Evolutionary conservation across 2,329 filamentous ascomycete genomes (phyloP).

Genomic region (Scopulariopsis brevicaulis): DNA sequence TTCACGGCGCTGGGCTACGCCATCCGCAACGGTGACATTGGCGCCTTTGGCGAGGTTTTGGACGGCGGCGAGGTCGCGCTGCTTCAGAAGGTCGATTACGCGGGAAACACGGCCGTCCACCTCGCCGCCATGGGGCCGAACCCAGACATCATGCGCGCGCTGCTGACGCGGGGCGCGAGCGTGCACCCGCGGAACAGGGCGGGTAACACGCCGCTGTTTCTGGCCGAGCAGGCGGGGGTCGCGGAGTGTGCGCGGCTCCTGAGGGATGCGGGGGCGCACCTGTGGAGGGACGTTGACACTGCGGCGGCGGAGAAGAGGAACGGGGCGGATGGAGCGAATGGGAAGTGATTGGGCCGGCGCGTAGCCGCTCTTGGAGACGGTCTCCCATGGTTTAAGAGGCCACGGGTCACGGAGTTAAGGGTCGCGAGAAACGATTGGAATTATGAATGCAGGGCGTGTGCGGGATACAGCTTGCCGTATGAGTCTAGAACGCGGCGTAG

Average conservation of each 20-base stretch:
- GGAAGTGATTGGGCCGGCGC: not conserved
- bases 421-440: no score
- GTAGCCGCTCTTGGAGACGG: not conserved
- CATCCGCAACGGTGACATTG: constrained; percentile 59
- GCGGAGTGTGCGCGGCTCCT: constrained; percentile 41
- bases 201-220: constrained; percentile 54
- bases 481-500: no score
- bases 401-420: not conserved
- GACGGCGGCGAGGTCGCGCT: constrained; percentile 53
- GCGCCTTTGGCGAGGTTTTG: constrained; percentile 55
- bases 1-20: constrained; percentile 73
- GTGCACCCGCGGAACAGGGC: constrained; percentile 55
- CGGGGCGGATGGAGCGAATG: not conserved
- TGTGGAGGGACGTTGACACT: constrained; percentile 26
- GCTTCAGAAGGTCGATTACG: constrained; percentile 68
- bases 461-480: no score
- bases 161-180: constrained; percentile 51
- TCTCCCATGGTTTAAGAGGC: not conserved
- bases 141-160: constrained; percentile 42
- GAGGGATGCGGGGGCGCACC: constrained; percentile 45
- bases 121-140: constrained; percentile 44
- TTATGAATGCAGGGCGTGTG: no score
- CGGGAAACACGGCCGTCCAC: constrained; percentile 61
- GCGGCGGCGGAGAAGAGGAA: not conserved
- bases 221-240: constrained; percentile 47